phyloP scores from a whole-genome alignment of 345 rosid species.

The Alliaria petiolata region DNA sequence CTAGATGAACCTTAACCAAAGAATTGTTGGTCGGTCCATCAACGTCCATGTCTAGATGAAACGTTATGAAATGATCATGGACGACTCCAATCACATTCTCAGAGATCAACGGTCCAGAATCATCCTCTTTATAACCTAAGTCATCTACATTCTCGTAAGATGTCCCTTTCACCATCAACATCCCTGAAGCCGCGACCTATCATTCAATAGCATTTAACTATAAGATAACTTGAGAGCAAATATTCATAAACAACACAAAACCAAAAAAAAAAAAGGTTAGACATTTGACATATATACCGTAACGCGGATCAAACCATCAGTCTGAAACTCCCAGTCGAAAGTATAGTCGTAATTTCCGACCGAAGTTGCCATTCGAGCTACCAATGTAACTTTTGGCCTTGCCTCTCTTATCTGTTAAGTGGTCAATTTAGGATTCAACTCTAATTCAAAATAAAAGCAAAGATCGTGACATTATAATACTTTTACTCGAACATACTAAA shows the following conservation, averaged over 20 bases:
- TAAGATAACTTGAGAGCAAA: neutral
- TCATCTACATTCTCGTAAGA: neutral
- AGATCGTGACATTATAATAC: neutral
- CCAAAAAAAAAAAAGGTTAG: neutral
- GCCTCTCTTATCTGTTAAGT: constrained; percentile 3
- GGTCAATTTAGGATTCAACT: neutral
- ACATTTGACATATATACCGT: neutral
- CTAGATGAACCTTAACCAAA: constrained; percentile 1
- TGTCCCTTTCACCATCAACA: constrained; percentile 6
- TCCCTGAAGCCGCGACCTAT: neutral
- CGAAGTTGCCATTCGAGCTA: neutral
- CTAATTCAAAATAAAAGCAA: neutral
- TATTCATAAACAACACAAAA: neutral
- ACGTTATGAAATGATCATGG: neutral
- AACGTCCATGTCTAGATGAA: neutral
- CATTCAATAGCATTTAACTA: neutral
- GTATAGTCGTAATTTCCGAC: constrained; percentile 1
- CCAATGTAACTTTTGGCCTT: neutral
- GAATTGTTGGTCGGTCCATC: neutral
- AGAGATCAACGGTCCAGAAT: constrained; percentile 1
- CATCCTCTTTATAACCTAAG: constrained; percentile 1
- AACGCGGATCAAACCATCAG: neutral
- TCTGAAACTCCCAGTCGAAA: constrained; percentile 6
- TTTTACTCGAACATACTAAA: too few species aligned
- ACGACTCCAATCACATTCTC: constrained; percentile 1